These are phyloP conservation scores for Fusarium irregulare DNA, from an alignment of 2,329 filamentous ascomycete species.

Conservation along the genomic window DNA sequence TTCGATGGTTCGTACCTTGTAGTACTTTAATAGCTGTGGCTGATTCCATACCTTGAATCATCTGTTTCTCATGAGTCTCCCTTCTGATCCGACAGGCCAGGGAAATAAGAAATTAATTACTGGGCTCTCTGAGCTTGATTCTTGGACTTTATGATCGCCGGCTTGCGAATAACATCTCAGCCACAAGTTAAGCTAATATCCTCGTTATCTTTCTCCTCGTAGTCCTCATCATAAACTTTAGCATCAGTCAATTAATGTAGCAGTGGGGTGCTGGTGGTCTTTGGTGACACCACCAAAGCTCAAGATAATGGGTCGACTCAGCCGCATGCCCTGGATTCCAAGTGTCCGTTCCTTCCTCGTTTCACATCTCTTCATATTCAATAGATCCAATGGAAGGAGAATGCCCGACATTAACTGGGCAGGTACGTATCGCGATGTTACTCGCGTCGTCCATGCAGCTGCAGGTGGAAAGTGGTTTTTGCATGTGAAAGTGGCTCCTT, in stretches of 20 bases:
- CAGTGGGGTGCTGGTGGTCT: constrained; percentile 41
- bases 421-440: not conserved
- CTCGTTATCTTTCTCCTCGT: constrained; percentile 2
- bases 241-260: not conserved
- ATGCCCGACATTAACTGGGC: not conserved
- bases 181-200: not conserved
- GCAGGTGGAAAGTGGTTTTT: constrained; percentile 17
- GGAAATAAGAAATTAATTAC: not conserved
- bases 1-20: not conserved
- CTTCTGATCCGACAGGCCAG: not conserved
- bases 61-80: constrained; percentile 27
- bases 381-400: not conserved
- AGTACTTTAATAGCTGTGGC: constrained; percentile 11
- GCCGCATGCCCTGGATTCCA: constrained; percentile 30
- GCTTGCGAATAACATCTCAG: not conserved
- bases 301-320: constrained; percentile 40
- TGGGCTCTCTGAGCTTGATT: not conserved
- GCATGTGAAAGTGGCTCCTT: constrained; percentile 47
- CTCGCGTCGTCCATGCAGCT: constrained; percentile 9
- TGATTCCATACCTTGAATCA: constrained; percentile 17
- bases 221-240: not conserved
- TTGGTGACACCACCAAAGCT: constrained; percentile 41
- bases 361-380: constrained; percentile 11
- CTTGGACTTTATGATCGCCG: not conserved
- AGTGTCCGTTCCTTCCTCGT: constrained; percentile 24